Percentiles rank a stretch among this genome's conserved stretches.
Conservation (phyloP, 2,329 filamentous ascomycete genomes). For the Colletotrichum caudatum region DNA sequence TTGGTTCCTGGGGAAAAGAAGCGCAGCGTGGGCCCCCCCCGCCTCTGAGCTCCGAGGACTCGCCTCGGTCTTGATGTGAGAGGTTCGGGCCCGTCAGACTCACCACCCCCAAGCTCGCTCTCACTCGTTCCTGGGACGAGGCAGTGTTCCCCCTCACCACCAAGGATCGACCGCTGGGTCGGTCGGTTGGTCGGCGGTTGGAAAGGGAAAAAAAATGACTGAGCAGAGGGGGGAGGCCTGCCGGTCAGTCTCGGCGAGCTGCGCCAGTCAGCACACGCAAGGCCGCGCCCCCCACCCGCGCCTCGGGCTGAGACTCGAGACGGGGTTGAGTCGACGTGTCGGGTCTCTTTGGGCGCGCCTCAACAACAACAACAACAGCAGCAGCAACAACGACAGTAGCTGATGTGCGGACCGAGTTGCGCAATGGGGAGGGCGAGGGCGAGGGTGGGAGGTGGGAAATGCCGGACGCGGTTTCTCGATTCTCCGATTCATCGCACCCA, state of each 20-base stretch:
- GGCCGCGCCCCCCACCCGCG: background rate
- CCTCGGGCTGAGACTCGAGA: background rate
- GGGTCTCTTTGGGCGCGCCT: background rate
- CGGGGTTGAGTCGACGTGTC: background rate
- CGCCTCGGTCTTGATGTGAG: background rate
- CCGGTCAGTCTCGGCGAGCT: background rate
- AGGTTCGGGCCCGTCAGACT: background rate
- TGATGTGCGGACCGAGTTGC: background rate
- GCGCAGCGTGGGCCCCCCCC: background rate
- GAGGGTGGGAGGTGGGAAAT: background rate
- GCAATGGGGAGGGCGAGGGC: background rate
- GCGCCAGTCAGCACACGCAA: slow-evolving; percentile 1
- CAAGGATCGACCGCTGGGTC: background rate
- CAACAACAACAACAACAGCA: background rate
- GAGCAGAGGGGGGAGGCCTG: background rate
- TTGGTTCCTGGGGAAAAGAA: background rate
- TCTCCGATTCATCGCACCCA: background rate
- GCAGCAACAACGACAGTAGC: background rate
- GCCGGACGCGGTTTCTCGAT: background rate
- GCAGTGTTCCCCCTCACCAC: background rate
- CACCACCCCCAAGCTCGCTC: background rate
- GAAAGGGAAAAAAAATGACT: background rate
- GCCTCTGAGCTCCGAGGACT: too few relatives aligned
- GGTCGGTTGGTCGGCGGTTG: too few relatives aligned
- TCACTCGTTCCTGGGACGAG: background rate